Evolutionary conservation across 805 yeast species (phyloP), one percentile per base, ranked within the genome.

Genomic region (Candida ulmi): DNA sequence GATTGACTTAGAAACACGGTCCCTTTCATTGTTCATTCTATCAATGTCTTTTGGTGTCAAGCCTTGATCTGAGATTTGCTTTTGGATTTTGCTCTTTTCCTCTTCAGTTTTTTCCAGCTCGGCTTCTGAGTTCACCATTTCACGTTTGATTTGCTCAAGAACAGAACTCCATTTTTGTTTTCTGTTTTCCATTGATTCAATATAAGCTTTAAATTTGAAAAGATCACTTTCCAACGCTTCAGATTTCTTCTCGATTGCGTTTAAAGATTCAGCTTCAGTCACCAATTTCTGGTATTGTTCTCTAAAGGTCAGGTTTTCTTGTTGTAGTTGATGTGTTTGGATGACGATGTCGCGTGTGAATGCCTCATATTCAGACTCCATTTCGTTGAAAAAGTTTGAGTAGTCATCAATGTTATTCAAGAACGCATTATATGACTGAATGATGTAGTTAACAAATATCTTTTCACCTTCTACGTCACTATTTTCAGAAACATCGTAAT

Each of bases 151-250:
- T 46, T 76, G 76, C n/a, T 69, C 65, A 36, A 87, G 55, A 33
- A 77, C 73, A 15, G 60, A 47, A 2, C 72, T 68, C 93, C 95
- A 84, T 54, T 78, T 80, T 12, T 57, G 48, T 47, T 79, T 81
- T 44, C 86, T 69, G n/a, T 66, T 65, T 48, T 78, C 75, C 76
- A 84, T 80, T 8, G 76, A 69, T 33, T 76, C 76, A 38, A 84
- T 78, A 54, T 83, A 86, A n/a, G 78, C 81, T 50, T 75, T 72
- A 52, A 86, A 83, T 58, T 83, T 83, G 33, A 66, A 64, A 32
- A 83, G 67, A 58, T 88, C 96, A 45, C 76, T 75, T 46, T 81
- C 83, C 40, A 88, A 63, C 1, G 87, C 84, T 44, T 67, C 68
- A 5, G 77, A 60, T 54, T 81, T 79, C 52, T 73, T 75, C 41